Evolutionary conservation across 1,139 yeast species (phyloP).

Genomic region (Oligophagozyma castellii): DNA sequence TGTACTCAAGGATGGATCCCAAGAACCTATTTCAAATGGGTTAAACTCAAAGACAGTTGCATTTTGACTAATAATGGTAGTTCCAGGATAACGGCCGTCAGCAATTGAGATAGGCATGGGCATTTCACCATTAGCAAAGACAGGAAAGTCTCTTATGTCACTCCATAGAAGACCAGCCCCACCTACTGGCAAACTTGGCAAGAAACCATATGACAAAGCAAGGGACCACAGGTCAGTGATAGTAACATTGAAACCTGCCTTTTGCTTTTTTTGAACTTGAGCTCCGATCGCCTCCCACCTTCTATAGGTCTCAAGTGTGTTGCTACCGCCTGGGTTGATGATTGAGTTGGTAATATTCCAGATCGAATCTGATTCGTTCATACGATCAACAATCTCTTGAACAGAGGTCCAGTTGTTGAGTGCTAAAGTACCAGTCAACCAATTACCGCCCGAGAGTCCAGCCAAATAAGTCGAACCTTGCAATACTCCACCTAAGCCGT

Average conservation of each 20-base stretch:
- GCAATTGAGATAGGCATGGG: constrained; percentile 76
- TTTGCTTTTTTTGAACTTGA: constrained; percentile 36
- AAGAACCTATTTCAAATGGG: constrained; percentile 74
- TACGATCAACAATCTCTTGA: constrained; percentile 33
- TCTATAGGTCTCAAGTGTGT: constrained; percentile 40
- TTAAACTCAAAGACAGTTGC: constrained; percentile 65
- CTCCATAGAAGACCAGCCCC: constrained; percentile 55
- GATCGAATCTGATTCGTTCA: constrained; percentile 37
- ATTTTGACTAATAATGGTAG: constrained; percentile 38
- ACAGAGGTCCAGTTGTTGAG: constrained; percentile 72
- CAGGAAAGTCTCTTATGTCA: constrained; percentile 37
- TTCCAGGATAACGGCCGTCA: constrained; percentile 62
- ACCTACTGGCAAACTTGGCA: constrained; percentile 38
- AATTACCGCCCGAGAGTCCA: constrained; percentile 38
- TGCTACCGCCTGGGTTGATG: constrained; percentile 55
- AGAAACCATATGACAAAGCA: constrained; percentile 63
- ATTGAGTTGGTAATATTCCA: constrained; percentile 56
- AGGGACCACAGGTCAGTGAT: constrained; percentile 95
- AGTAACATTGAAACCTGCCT: constrained; percentile 68
- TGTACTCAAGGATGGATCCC: constrained; percentile 61
- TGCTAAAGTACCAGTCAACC: constrained; percentile 52
- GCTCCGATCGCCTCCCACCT: constrained; percentile 35
- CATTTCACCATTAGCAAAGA: constrained; percentile 44
- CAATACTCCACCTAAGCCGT: constrained; percentile 66
- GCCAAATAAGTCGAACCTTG: constrained; percentile 60